phyloP scores from a whole-genome alignment of 352 stramenopile species.

The Pythium folliculosum region DNA sequence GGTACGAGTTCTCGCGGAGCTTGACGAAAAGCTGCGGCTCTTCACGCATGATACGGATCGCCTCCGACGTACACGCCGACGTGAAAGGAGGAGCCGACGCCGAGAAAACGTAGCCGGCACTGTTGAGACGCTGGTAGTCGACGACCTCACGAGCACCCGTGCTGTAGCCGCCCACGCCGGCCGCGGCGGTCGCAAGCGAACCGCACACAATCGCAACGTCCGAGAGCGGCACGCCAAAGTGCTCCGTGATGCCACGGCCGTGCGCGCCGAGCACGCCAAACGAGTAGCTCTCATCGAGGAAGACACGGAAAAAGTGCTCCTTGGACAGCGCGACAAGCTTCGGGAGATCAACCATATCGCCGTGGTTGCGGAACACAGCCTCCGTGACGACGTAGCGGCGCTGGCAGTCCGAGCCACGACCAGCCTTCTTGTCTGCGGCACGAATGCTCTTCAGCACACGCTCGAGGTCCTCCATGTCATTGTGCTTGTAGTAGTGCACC shows the following conservation, averaged over 20 bases:
- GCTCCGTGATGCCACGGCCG: conserved; percentile 82
- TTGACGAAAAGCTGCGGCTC: conserved; percentile 76
- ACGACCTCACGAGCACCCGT: conserved; percentile 96
- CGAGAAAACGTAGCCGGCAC: conserved; percentile 98
- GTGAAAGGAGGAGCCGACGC: conserved; percentile 97
- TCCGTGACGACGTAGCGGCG: conserved; percentile 97
- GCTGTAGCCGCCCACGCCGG: conserved; percentile 95
- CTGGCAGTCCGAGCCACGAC: conserved; percentile 82
- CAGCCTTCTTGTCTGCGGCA: conserved; percentile 88
- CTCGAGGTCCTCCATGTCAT: conserved; percentile 96
- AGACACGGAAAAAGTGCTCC: conserved; percentile 85
- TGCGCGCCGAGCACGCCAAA: conserved; percentile 96
- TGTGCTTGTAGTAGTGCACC: conserved; percentile 97
- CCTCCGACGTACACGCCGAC: conserved; percentile 82
- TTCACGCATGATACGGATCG: conserved; percentile 83
- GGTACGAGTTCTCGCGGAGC: conserved; percentile 63
- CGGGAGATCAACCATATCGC: conserved; percentile 93
- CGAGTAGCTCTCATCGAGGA: conserved; percentile 90
- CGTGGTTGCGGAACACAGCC: conserved; percentile 97
- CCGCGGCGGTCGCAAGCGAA: conserved; percentile 92
- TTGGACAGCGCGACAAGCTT: conserved; percentile 93
- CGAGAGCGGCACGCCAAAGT: conserved; percentile 72
- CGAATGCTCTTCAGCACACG: conserved; percentile 89
- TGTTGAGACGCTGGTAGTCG: conserved; percentile 98
- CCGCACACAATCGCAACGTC: conserved; percentile 95